Base-by-base conservation (phyloP, 164 flowering plant genomes). In the Berberis thunbergii region DNA sequence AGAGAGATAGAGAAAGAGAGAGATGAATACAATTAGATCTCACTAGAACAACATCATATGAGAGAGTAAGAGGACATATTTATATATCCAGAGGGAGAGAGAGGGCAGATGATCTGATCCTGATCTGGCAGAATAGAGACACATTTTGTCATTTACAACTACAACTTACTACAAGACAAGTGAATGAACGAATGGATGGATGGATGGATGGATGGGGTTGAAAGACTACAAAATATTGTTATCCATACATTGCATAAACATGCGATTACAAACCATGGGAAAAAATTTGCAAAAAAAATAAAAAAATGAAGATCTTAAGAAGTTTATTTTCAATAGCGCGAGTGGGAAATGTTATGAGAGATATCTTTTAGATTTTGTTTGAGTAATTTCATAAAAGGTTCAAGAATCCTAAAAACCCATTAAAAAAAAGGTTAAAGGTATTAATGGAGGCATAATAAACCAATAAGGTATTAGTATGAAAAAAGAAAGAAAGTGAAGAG, bases 91-190 rank as follows among this genome's bases (percentile, higher is more conserved):
- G 42, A 59, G 7, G 26, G 26, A 26, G 26, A 26, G 26, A 26
- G 26, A 5, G 3, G 53, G 45, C 53, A 46, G 54, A 65, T 44
- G 61, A 61, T 67, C 64, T 54, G 60, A 61, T 67, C 65, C 54
- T 54, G 54, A 61, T 61, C 43, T 66, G 56, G 57, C 63, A 43
- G 41, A 11, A 59, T 41, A 53, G 1, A 66, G 58, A 66, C 63
- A 66, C 7, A 43, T 9, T 53, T 26, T 0, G 26, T 26, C 26
- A 26, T 26, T 26, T 26, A 26, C 26, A 26, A 26, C 26, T 26
- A 26, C 26, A 26, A n/a, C n/a, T n/a, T 38, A 53, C 54, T 50
- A 8, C 54, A 50, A 50, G 12, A 57, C 60, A 57, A 57, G n/a
- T n/a, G 40, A 39, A 3, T n/a, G 39, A 57, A 57, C 65, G 62